Evolutionary conservation across 2,329 filamentous ascomycete species (phyloP), one percentile per base, ranked within the genome.

Genomic region (Elsinoe arachidis): DNA sequence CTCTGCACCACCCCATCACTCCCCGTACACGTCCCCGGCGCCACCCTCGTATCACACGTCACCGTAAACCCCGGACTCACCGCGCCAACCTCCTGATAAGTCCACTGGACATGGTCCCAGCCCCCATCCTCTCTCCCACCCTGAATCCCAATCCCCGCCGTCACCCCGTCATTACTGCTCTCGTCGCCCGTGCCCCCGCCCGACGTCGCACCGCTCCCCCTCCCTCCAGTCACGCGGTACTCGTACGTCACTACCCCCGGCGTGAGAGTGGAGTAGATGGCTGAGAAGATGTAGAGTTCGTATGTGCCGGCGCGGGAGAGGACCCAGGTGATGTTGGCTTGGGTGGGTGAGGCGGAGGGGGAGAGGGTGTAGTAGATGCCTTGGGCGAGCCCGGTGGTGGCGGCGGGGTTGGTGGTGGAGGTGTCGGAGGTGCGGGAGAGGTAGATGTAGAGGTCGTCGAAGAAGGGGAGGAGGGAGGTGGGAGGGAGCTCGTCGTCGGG

Each of bases 361-460:
- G 49, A 38, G 26, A 53, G 49, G 33, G 67, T 60, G 57, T 70
- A 72, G 54, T 63, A 72, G 55, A 71, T 67, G 12, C 70, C 69
- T 38, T 69, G 37, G 62, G 17, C 35, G 38, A 17, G 61, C 58
- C 10, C 54, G 53, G 19, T 56, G 15, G 21, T 51, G 38, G 38
- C 54, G 23, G 19, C 23, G 2, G 39, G 33, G 33, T 19, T 56
- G 21, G 21, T 19, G 19, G 21, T 15, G 10, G 54, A 35, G 3
- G 54, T 46, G 33, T 56, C 54, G 23, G 41, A 34, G 2, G 53
- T 56, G 39, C 56, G 52, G 33, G 38, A 46, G 12, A 60, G 61
- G 46, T 61, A 63, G 11, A 69, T 59, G 56, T 63, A 65, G 2
- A 68, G 61, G 56, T 72, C 70, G 54, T 70, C 67, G 60, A 66